Percentiles rank a stretch among this genome's conserved stretches.
Conservation (phyloP, 257 asterid species). For the Prunella vulgaris region DNA sequence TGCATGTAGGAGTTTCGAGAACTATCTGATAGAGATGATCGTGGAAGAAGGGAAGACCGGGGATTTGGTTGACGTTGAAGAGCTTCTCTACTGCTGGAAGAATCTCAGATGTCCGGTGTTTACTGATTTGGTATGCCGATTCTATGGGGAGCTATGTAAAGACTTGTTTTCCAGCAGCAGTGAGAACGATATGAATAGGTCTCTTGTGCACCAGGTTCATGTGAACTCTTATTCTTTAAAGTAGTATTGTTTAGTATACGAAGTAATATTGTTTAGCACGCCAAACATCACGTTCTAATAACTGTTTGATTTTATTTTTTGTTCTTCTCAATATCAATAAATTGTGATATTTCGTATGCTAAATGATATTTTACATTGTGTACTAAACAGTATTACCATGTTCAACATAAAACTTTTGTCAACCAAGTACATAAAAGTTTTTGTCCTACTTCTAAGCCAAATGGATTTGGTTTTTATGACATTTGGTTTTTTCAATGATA, state of each 20-base stretch:
- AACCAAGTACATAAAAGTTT: not conserved
- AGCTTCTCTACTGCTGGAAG: slow-evolving; percentile 66
- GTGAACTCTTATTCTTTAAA: not conserved
- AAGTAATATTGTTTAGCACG: too few species aligned
- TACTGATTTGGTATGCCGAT: slow-evolving; percentile 56
- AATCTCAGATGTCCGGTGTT: slow-evolving; percentile 52
- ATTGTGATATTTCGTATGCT: too few species aligned
- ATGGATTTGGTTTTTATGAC: not conserved
- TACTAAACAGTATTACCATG: not conserved
- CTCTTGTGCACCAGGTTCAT: not conserved
- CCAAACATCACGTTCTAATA: too few species aligned
- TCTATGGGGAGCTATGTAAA: slow-evolving; percentile 64
- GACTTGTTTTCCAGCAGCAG: slow-evolving; percentile 48
- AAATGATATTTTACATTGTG: too few species aligned
- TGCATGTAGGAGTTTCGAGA: slow-evolving; percentile 78
- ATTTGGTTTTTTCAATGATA: not conserved
- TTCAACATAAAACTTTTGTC: not conserved
- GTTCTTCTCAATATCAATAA: too few species aligned
- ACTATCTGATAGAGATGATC: slow-evolving; percentile 64
- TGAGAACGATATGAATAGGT: slow-evolving; percentile 11
- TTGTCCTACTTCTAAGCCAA: not conserved
- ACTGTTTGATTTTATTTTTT: too few species aligned
- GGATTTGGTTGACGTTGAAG: slow-evolving; percentile 68
- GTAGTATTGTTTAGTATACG: too few species aligned
- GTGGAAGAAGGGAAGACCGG: slow-evolving; percentile 61